Conservation (phyloP, 805 yeast genomes). For the Wickerhamiella cacticola region DNA sequence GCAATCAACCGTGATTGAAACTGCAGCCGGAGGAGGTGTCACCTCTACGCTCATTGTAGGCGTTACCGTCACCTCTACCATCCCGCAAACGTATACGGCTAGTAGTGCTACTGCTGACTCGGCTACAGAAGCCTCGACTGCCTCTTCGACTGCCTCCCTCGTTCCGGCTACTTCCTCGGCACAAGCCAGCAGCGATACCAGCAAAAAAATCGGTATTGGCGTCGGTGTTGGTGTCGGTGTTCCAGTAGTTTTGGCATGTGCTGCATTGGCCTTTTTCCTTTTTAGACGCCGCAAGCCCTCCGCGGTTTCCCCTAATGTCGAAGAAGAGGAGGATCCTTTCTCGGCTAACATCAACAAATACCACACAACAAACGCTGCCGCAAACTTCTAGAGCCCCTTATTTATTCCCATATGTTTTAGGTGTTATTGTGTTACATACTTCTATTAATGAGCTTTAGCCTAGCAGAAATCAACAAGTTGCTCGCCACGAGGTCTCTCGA, state of each 20-base stretch:
- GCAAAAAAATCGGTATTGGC: slow-evolving; percentile 46
- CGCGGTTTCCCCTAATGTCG: slow-evolving; percentile 14
- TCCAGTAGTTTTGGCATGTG: slow-evolving; percentile 39
- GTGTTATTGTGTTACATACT: background rate
- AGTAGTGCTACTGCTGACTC: background rate
- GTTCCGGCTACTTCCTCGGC: slow-evolving; percentile 4
- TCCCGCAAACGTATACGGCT: slow-evolving; percentile 1
- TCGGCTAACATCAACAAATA: slow-evolving; percentile 30
- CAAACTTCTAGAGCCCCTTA: slow-evolving; percentile 25
- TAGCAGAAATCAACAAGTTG: background rate
- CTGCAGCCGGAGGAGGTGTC: background rate
- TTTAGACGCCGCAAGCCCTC: slow-evolving; percentile 18
- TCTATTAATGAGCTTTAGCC: background rate
- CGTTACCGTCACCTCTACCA: slow-evolving; percentile 1
- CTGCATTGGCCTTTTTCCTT: slow-evolving; percentile 15
- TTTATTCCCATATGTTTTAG: slow-evolving; percentile 1
- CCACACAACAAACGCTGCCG: slow-evolving; percentile 29
- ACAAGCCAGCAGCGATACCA: slow-evolving; percentile 11
- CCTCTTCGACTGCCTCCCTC: slow-evolving; percentile 4
- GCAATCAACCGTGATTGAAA: background rate
- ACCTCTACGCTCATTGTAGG: slow-evolving; percentile 8
- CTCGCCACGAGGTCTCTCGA: background rate
- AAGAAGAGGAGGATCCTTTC: slow-evolving; percentile 28
- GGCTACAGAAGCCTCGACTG: background rate
- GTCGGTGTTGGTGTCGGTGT: slow-evolving; percentile 63